Conservation (phyloP, 495 filamentous ascomycete genomes). For the Lophiostoma macrostomum region DNA sequence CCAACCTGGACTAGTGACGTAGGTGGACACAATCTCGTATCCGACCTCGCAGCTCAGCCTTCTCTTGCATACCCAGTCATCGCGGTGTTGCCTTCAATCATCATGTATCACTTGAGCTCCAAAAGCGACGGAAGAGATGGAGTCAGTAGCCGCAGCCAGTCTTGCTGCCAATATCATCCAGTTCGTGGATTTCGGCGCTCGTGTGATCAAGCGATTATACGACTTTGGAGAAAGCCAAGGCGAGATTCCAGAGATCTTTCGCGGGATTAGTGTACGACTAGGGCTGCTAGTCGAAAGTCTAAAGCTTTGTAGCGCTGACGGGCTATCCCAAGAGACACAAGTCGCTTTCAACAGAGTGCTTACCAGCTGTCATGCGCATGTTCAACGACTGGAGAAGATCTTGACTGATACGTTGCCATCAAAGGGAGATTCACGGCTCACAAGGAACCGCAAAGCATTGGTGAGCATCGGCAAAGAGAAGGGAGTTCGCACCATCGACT, state of each 20-base stretch:
- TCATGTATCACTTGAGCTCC: no score
- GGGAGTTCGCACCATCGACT: neutral
- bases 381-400: neutral
- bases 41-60: no score
- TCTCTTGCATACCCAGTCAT: no score
- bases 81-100: no score
- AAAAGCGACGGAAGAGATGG: constrained; percentile 4
- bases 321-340: neutral
- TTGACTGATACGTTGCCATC: neutral
- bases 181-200: neutral
- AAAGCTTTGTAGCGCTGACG: neutral
- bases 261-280: neutral
- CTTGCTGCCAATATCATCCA: constrained; percentile 11
- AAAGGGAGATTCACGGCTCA: neutral
- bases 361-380: neutral
- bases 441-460: neutral
- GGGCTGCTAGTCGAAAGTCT: neutral
- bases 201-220: neutral
- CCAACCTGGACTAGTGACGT: no score
- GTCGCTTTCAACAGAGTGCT: neutral
- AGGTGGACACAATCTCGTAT: no score
- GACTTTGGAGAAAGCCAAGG: neutral
- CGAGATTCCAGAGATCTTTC: neutral
- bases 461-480: neutral
- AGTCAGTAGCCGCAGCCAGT: neutral